Evolutionary conservation across 2,329 filamentous ascomycete species (phyloP).

Genomic region (Aureobasidium sp.): DNA sequence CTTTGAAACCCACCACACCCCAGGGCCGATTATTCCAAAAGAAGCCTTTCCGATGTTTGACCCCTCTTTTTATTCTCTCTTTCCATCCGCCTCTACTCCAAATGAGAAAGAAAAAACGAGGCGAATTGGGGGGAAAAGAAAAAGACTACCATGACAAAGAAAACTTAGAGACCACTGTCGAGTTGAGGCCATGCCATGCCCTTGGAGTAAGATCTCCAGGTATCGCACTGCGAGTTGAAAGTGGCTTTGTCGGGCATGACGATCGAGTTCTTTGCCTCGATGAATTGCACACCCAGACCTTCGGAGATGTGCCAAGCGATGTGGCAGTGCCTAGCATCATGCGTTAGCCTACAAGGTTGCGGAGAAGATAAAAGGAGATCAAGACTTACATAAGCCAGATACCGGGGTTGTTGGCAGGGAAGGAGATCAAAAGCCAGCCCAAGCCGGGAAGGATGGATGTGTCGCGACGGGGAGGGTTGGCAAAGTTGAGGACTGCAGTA

Average conservation of each 20-base stretch:
- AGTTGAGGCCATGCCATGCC: slow-evolving; percentile 30
- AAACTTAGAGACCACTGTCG: slow-evolving; percentile 34
- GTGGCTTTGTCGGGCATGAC: slow-evolving; percentile 23
- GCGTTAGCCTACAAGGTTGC: too few species aligned
- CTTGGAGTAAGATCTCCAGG: slow-evolving; percentile 32
- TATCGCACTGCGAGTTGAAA: slow-evolving; percentile 27
- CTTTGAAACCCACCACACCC: too few species aligned
- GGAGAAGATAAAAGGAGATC: too few species aligned
- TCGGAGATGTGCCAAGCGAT: slow-evolving; percentile 57
- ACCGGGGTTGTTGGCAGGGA: slow-evolving; percentile 46
- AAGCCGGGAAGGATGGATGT: slow-evolving; percentile 38
- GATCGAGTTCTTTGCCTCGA: slow-evolving; percentile 38
- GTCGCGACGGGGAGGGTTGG: slow-evolving; percentile 45
- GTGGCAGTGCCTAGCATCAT: too few species aligned
- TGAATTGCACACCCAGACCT: slow-evolving; percentile 50
- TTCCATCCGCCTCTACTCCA: too few species aligned
- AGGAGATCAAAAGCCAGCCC: slow-evolving; percentile 46
- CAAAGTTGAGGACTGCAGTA: slow-evolving; percentile 28
- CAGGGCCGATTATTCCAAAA: too few species aligned
- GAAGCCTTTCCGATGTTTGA: too few species aligned
- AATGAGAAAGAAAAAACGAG: slow-evolving; percentile 23
- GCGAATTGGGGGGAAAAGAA: not conserved
- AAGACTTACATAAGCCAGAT: not conserved
- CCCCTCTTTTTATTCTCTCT: too few species aligned
- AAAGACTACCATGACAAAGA: not conserved